A percentile compares a stretch with the other conserved stretches of the same genome.
Evolutionary conservation across 2,329 filamentous ascomycete genomes (phyloP).

Genomic region (Fusarium clavum): DNA sequence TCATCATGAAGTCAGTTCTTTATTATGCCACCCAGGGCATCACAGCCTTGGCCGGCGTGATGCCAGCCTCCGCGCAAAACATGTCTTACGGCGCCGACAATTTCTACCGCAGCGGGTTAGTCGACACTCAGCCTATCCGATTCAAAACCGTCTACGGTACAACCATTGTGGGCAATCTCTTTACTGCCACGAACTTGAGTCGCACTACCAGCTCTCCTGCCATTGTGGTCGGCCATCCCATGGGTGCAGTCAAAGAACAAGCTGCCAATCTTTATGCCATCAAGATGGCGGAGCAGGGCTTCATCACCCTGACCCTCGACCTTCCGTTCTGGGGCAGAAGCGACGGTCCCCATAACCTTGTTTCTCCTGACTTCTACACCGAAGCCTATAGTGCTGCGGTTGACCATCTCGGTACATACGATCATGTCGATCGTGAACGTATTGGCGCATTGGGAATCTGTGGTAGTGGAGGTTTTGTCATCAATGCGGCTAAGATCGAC

Average conservation of each 20-base stretch:
- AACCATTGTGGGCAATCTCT: neutral
- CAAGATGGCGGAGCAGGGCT: conserved; percentile 1
- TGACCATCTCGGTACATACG: neutral
- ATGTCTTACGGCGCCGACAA: conserved; percentile 4
- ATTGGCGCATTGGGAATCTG: conserved; percentile 3
- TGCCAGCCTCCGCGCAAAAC: neutral
- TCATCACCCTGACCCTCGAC: neutral
- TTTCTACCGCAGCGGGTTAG: neutral
- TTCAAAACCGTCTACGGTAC: neutral
- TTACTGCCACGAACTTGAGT: neutral
- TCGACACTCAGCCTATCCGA: neutral
- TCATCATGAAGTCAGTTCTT: neutral
- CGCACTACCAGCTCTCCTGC: neutral
- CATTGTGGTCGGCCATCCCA: neutral
- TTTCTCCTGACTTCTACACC: neutral
- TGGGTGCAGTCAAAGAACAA: conserved; percentile 11
- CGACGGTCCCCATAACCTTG: neutral
- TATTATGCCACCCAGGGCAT: neutral
- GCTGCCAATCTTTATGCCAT: neutral
- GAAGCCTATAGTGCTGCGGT: conserved; percentile 1
- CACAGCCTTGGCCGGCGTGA: neutral
- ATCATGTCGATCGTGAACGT: neutral
- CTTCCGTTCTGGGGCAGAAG: conserved; percentile 2
- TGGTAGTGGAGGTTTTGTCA: neutral
- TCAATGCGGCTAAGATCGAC: conserved; percentile 3